A percentile compares a stretch with the other conserved stretches of the same genome.
Evolutionary conservation across 192 early-diverging fungal species (phyloP).

Genomic region (Chytriomyces confervae): DNA sequence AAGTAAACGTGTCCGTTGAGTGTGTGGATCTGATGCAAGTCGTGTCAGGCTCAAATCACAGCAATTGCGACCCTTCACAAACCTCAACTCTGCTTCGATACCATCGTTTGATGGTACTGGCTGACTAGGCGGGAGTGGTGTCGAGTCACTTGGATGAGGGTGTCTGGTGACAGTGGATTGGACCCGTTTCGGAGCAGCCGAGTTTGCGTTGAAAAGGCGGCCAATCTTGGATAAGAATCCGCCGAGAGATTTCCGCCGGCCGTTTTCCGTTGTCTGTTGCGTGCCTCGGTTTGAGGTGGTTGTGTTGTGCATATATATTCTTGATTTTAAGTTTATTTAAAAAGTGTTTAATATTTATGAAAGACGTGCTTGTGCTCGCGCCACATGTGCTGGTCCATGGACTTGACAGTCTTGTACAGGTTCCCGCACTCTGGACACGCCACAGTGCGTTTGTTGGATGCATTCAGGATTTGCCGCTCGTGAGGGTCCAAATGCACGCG

Average conservation of each 20-base stretch:
- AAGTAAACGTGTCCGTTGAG: too few relatives aligned
- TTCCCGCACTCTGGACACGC: constrained; percentile 29
- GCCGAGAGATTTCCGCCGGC: background rate
- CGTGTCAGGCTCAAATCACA: too few relatives aligned
- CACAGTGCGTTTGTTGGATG: constrained; percentile 3
- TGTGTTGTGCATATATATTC: background rate
- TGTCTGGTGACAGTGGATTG: too few relatives aligned
- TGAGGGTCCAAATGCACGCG: constrained; percentile 42
- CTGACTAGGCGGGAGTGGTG: too few relatives aligned
- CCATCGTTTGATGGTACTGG: too few relatives aligned
- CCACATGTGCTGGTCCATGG: constrained; percentile 35
- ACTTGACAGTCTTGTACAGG: constrained; percentile 17
- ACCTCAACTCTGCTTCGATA: too few relatives aligned
- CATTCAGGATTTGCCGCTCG: constrained; percentile 32
- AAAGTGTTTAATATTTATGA: background rate
- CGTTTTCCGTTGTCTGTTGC: background rate
- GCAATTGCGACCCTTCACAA: too few relatives aligned
- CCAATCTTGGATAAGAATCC: background rate
- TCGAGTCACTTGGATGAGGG: too few relatives aligned
- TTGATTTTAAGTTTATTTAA: too few relatives aligned
- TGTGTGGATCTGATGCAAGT: too few relatives aligned
- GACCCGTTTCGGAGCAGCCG: too few relatives aligned
- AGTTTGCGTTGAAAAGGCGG: background rate
- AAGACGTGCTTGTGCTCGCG: constrained; percentile 7
- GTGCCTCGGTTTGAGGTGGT: background rate